Evolutionary conservation across 306 rosid genomes (phyloP).

Genomic region (Luffa aegyptiaca): DNA sequence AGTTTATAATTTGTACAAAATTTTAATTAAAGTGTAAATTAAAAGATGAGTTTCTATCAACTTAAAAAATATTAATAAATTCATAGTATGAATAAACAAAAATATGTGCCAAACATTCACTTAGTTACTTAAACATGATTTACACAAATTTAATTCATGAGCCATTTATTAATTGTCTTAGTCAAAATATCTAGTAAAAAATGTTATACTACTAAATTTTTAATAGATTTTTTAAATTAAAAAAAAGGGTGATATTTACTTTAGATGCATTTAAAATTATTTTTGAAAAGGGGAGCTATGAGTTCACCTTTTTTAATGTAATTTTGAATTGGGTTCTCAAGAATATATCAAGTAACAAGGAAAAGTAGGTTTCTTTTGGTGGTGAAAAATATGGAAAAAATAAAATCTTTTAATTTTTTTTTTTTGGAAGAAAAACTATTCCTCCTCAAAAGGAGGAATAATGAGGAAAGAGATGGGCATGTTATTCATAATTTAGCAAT

Average conservation of each 20-base stretch:
- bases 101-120: too few relatives aligned
- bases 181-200: too few relatives aligned
- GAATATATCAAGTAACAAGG: not conserved
- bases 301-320: not conserved
- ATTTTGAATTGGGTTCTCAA: not conserved
- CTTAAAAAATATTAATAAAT: too few relatives aligned
- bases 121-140: too few relatives aligned
- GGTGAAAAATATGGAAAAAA: not conserved
- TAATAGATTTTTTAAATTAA: too few relatives aligned
- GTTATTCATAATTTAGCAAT: slow-evolving; percentile 37
- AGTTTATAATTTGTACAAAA: too few relatives aligned
- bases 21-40: too few relatives aligned
- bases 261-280: not conserved
- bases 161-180: not conserved
- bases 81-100: too few relatives aligned
- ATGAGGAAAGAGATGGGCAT: not conserved
- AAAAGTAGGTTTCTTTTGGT: not conserved
- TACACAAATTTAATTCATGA: not conserved
- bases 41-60: too few relatives aligned
- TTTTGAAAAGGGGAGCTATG: not conserved
- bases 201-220: too few relatives aligned
- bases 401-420: not conserved
- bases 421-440: not conserved
- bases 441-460: not conserved
- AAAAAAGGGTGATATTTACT: too few relatives aligned